phyloP scores from a whole-genome alignment of 2,329 filamentous ascomycete species.

The Eutypa lata region DNA sequence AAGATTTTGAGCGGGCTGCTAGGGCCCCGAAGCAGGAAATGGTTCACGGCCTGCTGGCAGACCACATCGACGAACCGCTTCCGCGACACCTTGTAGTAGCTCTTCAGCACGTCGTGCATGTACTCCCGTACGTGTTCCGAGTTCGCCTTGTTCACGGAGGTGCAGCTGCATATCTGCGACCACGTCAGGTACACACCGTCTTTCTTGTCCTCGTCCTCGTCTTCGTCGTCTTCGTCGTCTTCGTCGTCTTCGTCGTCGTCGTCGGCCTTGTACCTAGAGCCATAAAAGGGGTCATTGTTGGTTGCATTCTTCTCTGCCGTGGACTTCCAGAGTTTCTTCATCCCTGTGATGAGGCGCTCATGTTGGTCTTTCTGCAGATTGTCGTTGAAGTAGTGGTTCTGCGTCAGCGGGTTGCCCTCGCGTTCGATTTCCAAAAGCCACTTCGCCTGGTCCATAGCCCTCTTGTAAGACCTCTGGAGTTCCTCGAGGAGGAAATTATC shows the following conservation, averaged over 20 bases:
- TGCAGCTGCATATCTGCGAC: neutral
- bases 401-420: slow-evolving; percentile 39
- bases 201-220: slow-evolving; percentile 5
- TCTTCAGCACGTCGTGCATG: slow-evolving; percentile 57
- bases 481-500: slow-evolving; percentile 37
- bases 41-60: slow-evolving; percentile 54
- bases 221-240: slow-evolving; percentile 13
- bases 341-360: slow-evolving; percentile 14
- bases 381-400: slow-evolving; percentile 48
- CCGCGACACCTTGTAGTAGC: slow-evolving; percentile 60
- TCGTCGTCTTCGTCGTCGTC: slow-evolving; percentile 7
- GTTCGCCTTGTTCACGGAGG: slow-evolving; percentile 23
- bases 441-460: slow-evolving; percentile 39
- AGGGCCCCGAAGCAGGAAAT: slow-evolving; percentile 48
- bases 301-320: slow-evolving; percentile 3
- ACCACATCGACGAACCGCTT: slow-evolving; percentile 63
- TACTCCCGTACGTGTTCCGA: slow-evolving; percentile 41
- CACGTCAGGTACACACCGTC: slow-evolving; percentile 20
- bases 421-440: slow-evolving; percentile 50
- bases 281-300: neutral
- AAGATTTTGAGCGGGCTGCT: slow-evolving; percentile 52
- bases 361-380: slow-evolving; percentile 25
- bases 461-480: slow-evolving; percentile 38
- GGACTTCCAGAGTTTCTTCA: slow-evolving; percentile 10
- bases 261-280: no score